Evolutionary conservation across 1,284 basidiomycete species (phyloP).

Genomic region (Sphagnurus paluster): DNA sequence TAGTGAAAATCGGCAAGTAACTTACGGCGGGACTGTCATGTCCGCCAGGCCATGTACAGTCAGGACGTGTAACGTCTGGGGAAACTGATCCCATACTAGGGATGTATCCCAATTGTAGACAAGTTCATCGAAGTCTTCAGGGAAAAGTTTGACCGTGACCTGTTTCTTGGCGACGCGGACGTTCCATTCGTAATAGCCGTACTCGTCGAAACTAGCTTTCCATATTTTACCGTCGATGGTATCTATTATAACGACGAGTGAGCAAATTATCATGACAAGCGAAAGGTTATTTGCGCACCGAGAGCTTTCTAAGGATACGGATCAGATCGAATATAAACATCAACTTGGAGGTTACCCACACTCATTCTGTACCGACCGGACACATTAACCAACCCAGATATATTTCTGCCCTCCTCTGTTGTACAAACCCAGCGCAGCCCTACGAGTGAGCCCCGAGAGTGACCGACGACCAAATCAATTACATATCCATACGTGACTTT

Average conservation of each 20-base stretch:
- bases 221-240: slow-evolving; percentile 39
- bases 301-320: slow-evolving; percentile 40
- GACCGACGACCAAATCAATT: slow-evolving; percentile 67
- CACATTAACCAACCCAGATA: slow-evolving; percentile 66
- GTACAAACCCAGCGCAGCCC: slow-evolving; percentile 66
- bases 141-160: slow-evolving; percentile 50
- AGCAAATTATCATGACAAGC: background rate
- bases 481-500: slow-evolving; percentile 58
- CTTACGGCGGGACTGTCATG: slow-evolving; percentile 64
- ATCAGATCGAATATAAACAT: background rate
- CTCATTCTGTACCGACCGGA: slow-evolving; percentile 74
- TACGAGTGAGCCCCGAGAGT: slow-evolving; percentile 73
- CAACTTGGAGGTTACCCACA: slow-evolving; percentile 34
- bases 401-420: slow-evolving; percentile 50
- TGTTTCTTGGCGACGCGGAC: slow-evolving; percentile 61
- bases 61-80: slow-evolving; percentile 56
- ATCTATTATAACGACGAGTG: slow-evolving; percentile 26
- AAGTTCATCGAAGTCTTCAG: slow-evolving; percentile 59
- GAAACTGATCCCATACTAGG: slow-evolving; percentile 65
- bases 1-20: slow-evolving; percentile 16
- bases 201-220: slow-evolving; percentile 46
- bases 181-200: slow-evolving; percentile 60
- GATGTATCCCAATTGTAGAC: slow-evolving; percentile 62
- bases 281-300: slow-evolving; percentile 32
- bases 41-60: slow-evolving; percentile 71